A percentile compares a stretch with the other conserved stretches of the same genome.
These are phyloP conservation scores for Arbutus unedo DNA, from an alignment of 148 eudicot genomes.

Conservation along the genomic window DNA sequence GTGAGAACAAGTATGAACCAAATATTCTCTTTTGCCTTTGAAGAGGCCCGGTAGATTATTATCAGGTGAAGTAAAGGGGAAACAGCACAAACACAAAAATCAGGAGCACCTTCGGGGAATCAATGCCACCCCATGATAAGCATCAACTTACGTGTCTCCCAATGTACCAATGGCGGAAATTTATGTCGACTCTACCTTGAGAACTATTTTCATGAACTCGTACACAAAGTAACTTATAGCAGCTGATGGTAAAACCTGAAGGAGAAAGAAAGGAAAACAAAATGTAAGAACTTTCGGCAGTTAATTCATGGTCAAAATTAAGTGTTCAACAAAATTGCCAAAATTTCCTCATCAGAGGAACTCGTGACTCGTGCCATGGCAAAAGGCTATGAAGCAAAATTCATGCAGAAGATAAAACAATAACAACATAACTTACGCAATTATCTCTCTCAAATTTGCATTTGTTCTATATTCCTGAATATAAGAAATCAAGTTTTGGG, in stretches of 20 bases:
- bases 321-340: background rate
- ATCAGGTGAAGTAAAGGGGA: background rate
- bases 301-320: background rate
- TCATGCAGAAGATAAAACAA: background rate
- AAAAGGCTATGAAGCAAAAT: background rate
- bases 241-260: constrained; percentile 96
- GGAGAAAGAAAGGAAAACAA: constrained; percentile 17
- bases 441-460: background rate
- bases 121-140: background rate
- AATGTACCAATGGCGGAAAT: background rate
- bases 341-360: background rate
- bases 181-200: constrained; percentile 65
- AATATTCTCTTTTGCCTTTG: background rate
- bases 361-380: background rate
- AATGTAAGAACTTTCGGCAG: background rate
- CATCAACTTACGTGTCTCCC: background rate
- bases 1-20: constrained; percentile 1
- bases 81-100: background rate
- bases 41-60: background rate
- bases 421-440: background rate
- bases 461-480: background rate
- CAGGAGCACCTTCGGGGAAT: background rate
- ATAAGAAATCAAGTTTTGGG: background rate
- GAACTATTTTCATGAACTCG: constrained; percentile 90
- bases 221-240: constrained; percentile 97